Conservation (phyloP, 2,329 filamentous ascomycete species). For the Arthrobotrys entomopaga region DNA sequence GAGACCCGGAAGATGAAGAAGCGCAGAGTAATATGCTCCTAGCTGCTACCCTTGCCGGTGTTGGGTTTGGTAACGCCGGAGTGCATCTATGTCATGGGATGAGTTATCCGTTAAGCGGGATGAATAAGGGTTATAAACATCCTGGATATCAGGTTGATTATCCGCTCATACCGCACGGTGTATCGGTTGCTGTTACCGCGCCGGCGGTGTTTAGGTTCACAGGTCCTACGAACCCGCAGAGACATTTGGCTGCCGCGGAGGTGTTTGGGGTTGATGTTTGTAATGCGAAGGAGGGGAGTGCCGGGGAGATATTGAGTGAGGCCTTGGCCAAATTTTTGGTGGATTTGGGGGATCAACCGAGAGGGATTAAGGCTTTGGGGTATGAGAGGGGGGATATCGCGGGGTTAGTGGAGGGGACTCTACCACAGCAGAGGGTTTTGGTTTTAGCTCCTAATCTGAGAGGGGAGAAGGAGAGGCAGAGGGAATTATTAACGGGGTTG, state of each 20-base stretch:
- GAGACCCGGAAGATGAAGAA: conserved; percentile 87
- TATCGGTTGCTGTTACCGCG: conserved; percentile 63
- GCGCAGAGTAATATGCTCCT: conserved; percentile 96
- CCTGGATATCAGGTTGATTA: conserved; percentile 80
- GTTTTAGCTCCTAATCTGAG: conserved; percentile 87
- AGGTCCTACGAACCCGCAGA: conserved; percentile 86
- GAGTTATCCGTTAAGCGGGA: conserved; percentile 96
- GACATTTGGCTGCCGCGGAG: conserved; percentile 88
- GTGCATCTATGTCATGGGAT: conserved; percentile 92
- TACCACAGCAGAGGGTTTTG: conserved; percentile 88
- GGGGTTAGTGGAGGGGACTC: conserved; percentile 87
- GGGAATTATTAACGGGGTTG: conserved; percentile 74
- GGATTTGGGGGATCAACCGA: conserved; percentile 87
- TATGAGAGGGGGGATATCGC: conserved; percentile 81
- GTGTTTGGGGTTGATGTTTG: conserved; percentile 89
- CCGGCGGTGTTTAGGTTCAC: conserved; percentile 96
- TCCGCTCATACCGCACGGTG: conserved; percentile 89
- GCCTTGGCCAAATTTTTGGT: conserved; percentile 83
- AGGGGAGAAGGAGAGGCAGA: conserved; percentile 75
- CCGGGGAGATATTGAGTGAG: conserved; percentile 86
- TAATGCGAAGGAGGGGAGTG: conserved; percentile 86
- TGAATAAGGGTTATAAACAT: conserved; percentile 87
- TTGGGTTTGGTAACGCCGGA: conserved; percentile 96
- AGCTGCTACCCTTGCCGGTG: conserved; percentile 90
- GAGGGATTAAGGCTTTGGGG: conserved; percentile 82